Percentiles rank a stretch among this genome's conserved stretches.
These are phyloP conservation scores for Podospora pseudoanserina DNA, from an alignment of 495 filamentous ascomycete genomes.

Conservation along the genomic window DNA sequence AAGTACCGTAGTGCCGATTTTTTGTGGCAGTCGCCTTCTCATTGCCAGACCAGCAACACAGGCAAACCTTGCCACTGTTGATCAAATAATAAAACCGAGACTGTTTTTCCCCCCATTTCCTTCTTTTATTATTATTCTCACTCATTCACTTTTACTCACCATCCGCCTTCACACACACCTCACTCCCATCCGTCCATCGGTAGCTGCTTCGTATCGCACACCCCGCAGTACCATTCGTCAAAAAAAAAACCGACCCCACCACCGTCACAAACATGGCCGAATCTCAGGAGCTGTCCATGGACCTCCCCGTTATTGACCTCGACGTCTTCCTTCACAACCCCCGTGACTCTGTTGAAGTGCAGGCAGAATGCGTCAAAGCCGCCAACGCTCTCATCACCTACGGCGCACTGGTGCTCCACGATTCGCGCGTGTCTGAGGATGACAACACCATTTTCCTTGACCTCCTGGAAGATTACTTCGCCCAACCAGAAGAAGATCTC, in stretches of 20 bases:
- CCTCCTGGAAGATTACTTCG: slow-evolving; percentile 54
- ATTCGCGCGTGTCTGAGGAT: slow-evolving; percentile 47
- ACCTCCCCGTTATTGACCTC: slow-evolving; percentile 52
- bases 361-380: slow-evolving; percentile 43
- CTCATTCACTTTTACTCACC: background rate
- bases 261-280: slow-evolving; percentile 4
- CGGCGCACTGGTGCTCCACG: slow-evolving; percentile 49
- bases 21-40: slow-evolving; percentile 17
- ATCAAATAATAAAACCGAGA: background rate
- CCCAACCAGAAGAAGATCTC: slow-evolving; percentile 43
- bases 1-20: background rate
- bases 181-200: background rate
- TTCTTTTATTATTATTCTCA: background rate
- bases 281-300: slow-evolving; percentile 38
- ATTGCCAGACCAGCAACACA: background rate
- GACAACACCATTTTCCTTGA: slow-evolving; percentile 50
- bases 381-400: slow-evolving; percentile 47
- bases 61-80: slow-evolving; percentile 3
- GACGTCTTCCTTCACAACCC: slow-evolving; percentile 43
- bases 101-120: background rate
- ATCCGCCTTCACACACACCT: background rate
- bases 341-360: slow-evolving; percentile 34
- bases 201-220: no score
- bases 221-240: no score
- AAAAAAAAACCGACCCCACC: background rate